A percentile compares a stretch with the other conserved stretches of the same genome.
phyloP scores from a whole-genome alignment of 1,284 basidiomycete species.

The Porodaedalea pini region DNA sequence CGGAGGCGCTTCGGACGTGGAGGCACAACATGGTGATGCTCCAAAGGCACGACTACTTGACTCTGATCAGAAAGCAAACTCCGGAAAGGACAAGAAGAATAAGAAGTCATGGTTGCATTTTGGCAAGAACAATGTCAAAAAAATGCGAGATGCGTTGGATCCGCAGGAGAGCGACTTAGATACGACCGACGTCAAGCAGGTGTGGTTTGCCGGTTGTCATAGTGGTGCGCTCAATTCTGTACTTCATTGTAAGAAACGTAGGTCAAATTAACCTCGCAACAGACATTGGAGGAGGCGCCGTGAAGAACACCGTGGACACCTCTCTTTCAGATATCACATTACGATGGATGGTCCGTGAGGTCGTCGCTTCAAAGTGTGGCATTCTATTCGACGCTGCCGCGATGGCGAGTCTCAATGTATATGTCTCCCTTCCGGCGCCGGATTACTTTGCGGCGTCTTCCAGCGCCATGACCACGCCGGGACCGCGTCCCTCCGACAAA shows the following conservation, averaged over 20 bases:
- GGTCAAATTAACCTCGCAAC: not conserved
- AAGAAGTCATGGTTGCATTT: not conserved
- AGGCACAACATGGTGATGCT: not conserved
- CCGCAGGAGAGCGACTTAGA: not conserved
- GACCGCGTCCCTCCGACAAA: not conserved
- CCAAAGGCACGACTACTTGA: not conserved
- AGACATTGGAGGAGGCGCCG: slow-evolving; percentile 70
- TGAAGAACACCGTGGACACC: slow-evolving; percentile 39
- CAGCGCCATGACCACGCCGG: not conserved
- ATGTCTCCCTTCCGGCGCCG: slow-evolving; percentile 3
- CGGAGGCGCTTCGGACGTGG: not conserved
- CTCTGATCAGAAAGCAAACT: not conserved
- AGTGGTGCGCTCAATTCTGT: slow-evolving; percentile 38
- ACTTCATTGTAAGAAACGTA: not conserved
- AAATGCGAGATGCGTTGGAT: not conserved
- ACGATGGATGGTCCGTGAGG: slow-evolving; percentile 70
- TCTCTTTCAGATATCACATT: slow-evolving; percentile 59
- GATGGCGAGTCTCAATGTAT: slow-evolving; percentile 31
- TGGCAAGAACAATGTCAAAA: not conserved
- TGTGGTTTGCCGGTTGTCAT: slow-evolving; percentile 65
- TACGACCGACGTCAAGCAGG: slow-evolving; percentile 51
- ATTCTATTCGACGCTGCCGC: slow-evolving; percentile 47
- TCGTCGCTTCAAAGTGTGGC: slow-evolving; percentile 44
- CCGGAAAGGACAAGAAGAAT: not conserved
- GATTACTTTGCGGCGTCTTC: not conserved